Evolutionary conservation across 768 basidiomycete genomes (phyloP).

Genomic region (Astraeus odoratus): DNA sequence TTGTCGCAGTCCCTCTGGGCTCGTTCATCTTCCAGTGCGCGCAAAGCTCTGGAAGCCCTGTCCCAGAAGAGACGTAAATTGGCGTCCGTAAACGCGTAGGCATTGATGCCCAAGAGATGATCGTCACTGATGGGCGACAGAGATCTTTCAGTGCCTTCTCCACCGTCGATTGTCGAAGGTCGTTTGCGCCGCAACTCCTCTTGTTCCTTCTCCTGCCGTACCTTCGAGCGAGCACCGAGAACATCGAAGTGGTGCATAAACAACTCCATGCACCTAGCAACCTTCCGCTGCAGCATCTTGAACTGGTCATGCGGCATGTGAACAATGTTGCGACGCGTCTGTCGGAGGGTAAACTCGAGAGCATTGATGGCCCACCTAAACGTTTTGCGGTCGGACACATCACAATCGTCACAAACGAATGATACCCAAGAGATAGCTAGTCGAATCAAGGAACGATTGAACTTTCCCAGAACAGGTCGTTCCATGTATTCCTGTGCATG

Average conservation of each 20-base stretch:
- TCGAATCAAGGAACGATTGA: slow-evolving; percentile 78
- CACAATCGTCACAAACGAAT: slow-evolving; percentile 97
- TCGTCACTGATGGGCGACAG: slow-evolving; percentile 32
- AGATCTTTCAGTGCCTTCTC: slow-evolving; percentile 39
- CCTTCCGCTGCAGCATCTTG: slow-evolving; percentile 81
- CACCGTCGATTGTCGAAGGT: slow-evolving; percentile 38
- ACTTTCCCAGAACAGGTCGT: slow-evolving; percentile 56
- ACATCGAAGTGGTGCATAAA: slow-evolving; percentile 97
- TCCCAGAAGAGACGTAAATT: slow-evolving; percentile 77
- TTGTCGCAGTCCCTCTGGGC: slow-evolving; percentile 58
- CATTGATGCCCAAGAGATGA: slow-evolving; percentile 15
- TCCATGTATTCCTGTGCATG: slow-evolving; percentile 90
- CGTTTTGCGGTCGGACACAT: slow-evolving; percentile 89
- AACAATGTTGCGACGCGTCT: slow-evolving; percentile 85
- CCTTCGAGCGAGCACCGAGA: slow-evolving; percentile 90
- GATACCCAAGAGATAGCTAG: slow-evolving; percentile 97
- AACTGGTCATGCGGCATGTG: slow-evolving; percentile 87
- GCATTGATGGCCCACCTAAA: slow-evolving; percentile 99
- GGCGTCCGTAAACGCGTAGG: slow-evolving; percentile 47
- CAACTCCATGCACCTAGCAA: slow-evolving; percentile 95
- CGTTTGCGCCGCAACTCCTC: slow-evolving; percentile 56
- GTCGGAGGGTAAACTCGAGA: slow-evolving; percentile 83
- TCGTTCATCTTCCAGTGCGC: slow-evolving; percentile 60
- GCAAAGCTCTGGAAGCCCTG: slow-evolving; percentile 50
- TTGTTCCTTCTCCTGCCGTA: slow-evolving; percentile 85